phyloP scores from a whole-genome alignment of 441 rosid genomes.

The Manihot esculenta region DNA sequence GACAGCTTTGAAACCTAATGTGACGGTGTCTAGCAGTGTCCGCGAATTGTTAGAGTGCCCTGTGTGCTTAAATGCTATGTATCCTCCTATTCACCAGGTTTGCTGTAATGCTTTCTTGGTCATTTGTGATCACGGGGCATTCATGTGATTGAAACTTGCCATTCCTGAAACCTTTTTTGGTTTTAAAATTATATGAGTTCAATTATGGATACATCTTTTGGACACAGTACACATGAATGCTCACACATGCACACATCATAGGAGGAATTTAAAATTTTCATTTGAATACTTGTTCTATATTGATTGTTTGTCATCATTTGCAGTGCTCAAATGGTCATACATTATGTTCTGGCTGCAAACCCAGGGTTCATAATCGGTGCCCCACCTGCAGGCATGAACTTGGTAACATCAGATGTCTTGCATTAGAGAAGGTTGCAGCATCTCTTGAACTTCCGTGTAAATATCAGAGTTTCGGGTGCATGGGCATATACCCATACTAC shows the following conservation, averaged over 20 bases:
- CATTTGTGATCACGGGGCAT: background rate
- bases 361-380: conserved; percentile 72
- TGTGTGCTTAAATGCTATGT: conserved; percentile 75
- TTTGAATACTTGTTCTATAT: background rate
- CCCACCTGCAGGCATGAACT: conserved; percentile 83
- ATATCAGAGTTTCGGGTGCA: conserved; percentile 64
- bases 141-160: background rate
- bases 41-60: conserved; percentile 73
- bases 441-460: conserved; percentile 78
- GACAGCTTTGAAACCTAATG: conserved; percentile 48
- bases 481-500: conserved; percentile 69
- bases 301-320: conserved; percentile 9
- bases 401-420: conserved; percentile 79
- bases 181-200: background rate
- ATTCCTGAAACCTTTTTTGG: background rate
- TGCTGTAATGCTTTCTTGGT: background rate
- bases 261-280: background rate
- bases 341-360: conserved; percentile 71
- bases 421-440: conserved; percentile 74
- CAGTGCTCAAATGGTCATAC: conserved; percentile 83
- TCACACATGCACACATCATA: background rate
- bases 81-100: conserved; percentile 84
- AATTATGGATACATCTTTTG: background rate
- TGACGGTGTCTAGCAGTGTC: conserved; percentile 62
- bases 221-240: no score